A percentile compares a stretch with the other conserved stretches of the same genome.
phyloP scores from a whole-genome alignment of 345 rosid species.

The Carallia pectinifolia region DNA sequence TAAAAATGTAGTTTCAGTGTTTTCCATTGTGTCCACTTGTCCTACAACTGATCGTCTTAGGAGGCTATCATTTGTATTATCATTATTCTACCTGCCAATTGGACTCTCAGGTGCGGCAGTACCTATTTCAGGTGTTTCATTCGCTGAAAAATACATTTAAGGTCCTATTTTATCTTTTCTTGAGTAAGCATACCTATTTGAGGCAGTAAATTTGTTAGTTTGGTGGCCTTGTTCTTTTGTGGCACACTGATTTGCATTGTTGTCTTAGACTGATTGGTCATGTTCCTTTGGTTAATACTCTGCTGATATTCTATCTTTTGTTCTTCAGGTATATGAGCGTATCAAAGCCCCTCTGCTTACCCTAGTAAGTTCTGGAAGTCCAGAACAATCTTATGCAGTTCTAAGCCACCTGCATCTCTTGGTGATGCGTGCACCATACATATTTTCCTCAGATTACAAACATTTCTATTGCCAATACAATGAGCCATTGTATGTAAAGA shows the following conservation, averaged over 20 bases:
- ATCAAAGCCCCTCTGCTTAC: constrained; percentile 97
- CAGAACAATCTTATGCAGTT: constrained; percentile 97
- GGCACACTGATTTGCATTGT: not conserved
- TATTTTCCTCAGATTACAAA: constrained; percentile 88
- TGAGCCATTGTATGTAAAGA: constrained; percentile 93
- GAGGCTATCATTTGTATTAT: too few species aligned
- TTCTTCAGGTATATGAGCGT: constrained; percentile 85
- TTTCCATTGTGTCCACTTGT: too few species aligned
- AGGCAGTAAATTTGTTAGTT: not conserved
- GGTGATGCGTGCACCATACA: constrained; percentile 95
- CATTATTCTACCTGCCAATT: too few species aligned
- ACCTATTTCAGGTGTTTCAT: too few species aligned
- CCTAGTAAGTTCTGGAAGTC: constrained; percentile 97
- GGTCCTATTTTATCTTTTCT: constrained; percentile 1
- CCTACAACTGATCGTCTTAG: too few species aligned
- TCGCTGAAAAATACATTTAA: too few species aligned
- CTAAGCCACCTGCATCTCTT: constrained; percentile 92
- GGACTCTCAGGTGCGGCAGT: too few species aligned
- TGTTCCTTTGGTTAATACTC: constrained; percentile 15
- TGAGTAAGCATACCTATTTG: not conserved
- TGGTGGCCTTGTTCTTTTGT: not conserved
- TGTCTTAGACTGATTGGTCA: not conserved
- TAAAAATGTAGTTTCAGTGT: too few species aligned
- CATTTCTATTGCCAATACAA: constrained; percentile 98
- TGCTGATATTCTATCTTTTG: constrained; percentile 20